These are phyloP conservation scores for Oenanthe javanica DNA, from an alignment of 140 eudicot genomes.

Conservation along the genomic window DNA sequence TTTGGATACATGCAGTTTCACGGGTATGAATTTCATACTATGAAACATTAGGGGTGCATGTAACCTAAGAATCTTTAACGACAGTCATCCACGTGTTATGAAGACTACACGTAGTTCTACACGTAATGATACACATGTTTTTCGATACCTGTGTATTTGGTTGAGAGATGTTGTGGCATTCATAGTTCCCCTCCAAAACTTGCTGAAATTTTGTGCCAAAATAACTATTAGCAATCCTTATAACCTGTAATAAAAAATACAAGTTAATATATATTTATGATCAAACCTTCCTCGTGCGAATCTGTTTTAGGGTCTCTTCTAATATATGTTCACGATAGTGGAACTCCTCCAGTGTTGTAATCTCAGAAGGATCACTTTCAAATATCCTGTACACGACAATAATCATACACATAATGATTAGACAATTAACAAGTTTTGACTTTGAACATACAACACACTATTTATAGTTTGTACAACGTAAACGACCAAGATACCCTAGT, in stretches of 20 bases:
- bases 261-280: background rate
- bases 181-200: constrained; percentile 38
- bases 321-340: constrained; percentile 63
- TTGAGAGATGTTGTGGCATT: constrained; percentile 19
- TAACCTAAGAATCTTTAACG: background rate
- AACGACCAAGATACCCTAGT: background rate
- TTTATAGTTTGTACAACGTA: background rate
- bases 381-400: constrained; percentile 25
- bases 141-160: constrained; percentile 7
- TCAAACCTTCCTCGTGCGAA: constrained; percentile 50
- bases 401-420: background rate
- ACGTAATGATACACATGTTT: background rate
- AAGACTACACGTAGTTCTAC: background rate
- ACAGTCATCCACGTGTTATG: background rate
- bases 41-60: background rate
- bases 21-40: no score
- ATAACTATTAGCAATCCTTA: background rate
- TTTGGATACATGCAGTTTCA: background rate
- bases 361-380: constrained; percentile 67
- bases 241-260: background rate
- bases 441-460: background rate
- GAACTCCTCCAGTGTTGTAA: constrained; percentile 49
- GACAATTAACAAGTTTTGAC: background rate
- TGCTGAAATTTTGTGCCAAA: constrained; percentile 25
- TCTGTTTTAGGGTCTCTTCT: constrained; percentile 47